Evolutionary conservation across 1,284 basidiomycete genomes (phyloP).

Genomic region (Cutaneotrichosporon sp.): DNA sequence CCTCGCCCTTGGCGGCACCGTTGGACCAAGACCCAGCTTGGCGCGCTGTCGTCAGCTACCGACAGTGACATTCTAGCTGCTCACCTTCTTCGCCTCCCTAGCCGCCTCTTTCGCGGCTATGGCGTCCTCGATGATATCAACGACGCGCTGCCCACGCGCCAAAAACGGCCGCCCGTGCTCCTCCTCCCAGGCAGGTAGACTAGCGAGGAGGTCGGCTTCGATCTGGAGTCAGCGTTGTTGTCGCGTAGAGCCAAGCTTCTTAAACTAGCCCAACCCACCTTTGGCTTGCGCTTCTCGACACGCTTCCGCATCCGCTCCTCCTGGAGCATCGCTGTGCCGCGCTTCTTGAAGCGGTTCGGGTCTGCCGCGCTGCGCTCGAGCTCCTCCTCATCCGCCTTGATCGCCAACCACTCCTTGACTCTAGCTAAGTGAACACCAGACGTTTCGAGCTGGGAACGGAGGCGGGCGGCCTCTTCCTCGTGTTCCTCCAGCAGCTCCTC

Average conservation of each 20-base stretch:
- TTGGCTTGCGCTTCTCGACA: slow-evolving; percentile 90
- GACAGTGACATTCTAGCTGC: slow-evolving; percentile 7
- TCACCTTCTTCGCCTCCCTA: slow-evolving; percentile 69
- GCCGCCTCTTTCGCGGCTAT: slow-evolving; percentile 62
- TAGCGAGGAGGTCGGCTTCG: slow-evolving; percentile 77
- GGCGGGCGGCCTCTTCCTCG: slow-evolving; percentile 77
- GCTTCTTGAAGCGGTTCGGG: slow-evolving; percentile 49
- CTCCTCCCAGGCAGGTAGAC: slow-evolving; percentile 85
- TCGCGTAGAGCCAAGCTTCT: neutral
- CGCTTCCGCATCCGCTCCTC: slow-evolving; percentile 98
- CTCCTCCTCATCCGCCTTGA: slow-evolving; percentile 88
- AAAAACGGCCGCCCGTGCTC: slow-evolving; percentile 73
- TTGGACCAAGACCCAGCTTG: slow-evolving; percentile 25
- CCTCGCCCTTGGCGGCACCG: slow-evolving; percentile 22
- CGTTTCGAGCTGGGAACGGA: slow-evolving; percentile 74
- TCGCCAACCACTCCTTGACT: slow-evolving; percentile 84
- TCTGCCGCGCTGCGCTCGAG: slow-evolving; percentile 59
- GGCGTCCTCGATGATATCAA: slow-evolving; percentile 72
- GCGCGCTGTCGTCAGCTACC: slow-evolving; percentile 30
- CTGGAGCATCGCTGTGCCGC: slow-evolving; percentile 72
- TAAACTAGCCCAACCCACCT: slow-evolving; percentile 59
- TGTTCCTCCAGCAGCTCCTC: slow-evolving; percentile 85
- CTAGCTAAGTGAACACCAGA: slow-evolving; percentile 74
- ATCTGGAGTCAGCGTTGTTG: slow-evolving; percentile 58
- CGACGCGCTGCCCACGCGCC: slow-evolving; percentile 78